Evolutionary conservation across 768 basidiomycete genomes (phyloP), one percentile per base, ranked within the genome.

Genomic region (Gautieria morchelliformis): DNA sequence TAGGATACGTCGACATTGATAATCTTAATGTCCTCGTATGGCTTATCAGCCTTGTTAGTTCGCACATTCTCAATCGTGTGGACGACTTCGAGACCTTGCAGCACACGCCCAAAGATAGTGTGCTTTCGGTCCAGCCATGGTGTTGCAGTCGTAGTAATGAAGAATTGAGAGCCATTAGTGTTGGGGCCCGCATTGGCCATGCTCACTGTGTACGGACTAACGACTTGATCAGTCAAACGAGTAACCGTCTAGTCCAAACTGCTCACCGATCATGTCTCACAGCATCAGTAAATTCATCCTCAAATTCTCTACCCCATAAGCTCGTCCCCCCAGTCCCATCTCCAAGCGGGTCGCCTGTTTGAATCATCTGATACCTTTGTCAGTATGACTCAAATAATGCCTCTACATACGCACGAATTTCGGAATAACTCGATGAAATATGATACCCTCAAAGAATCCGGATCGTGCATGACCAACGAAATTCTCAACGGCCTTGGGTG

Each of bases 111-210:
- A 63, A 98, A 98, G 62, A 97, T 89, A 0, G 91, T 95, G 67
- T 89, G 86, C 63, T 90, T 92, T 69, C 82, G 86, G 70, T 96
- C 92, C 60, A 95, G 73, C 92, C 92, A 95, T 7, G 93, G 90
- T 8, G 89, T 91, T 7, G 93, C 87, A 2, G 85, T 93, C 5
- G 93, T 96, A 8, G 94, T 97, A 68, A 98, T 92, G 74, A 97
- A 99, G 76, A 97, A 99, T 67, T 99, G 95, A 1, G 90, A 93
- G 0, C 93, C 95, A 67, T 97, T 97, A 37, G 94, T 96, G 46
- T 72, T 73, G 7, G 90, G 84, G 4, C 93, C 94, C 5, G 89
- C 89, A 65, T 94, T 93, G 8, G 92, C 92, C 93, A 96, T 95
- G 65, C 90, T 93, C 56, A 97, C 78, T 4, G 90, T 95, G 67